Percentiles rank a stretch among this genome's conserved stretches.
Evolutionary conservation across 208 protist genomes (phyloP).

Genomic region (Leishmania braziliensis): DNA sequence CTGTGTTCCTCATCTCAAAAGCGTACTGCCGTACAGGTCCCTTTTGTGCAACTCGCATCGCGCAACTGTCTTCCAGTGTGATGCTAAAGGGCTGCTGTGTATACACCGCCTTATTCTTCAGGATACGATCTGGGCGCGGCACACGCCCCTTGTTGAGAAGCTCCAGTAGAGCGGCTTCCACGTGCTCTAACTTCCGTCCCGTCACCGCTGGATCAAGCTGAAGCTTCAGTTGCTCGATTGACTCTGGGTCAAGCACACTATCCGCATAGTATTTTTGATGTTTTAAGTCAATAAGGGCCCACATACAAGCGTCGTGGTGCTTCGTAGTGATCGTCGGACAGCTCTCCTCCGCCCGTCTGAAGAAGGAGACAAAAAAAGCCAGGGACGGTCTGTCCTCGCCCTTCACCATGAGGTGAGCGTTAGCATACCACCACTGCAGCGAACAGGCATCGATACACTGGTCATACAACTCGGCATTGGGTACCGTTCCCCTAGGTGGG

Average conservation of each 20-base stretch:
- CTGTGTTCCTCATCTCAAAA: conserved; percentile 32
- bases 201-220: conserved; percentile 27
- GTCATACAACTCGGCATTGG: conserved; percentile 33
- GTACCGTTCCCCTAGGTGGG: conserved; percentile 23
- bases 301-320: conserved; percentile 51
- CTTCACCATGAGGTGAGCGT: conserved; percentile 36
- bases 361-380: conserved; percentile 62
- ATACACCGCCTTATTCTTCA: conserved; percentile 28
- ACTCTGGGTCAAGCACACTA: conserved; percentile 40
- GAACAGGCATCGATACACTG: conserved; percentile 15
- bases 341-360: conserved; percentile 38
- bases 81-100: conserved; percentile 34
- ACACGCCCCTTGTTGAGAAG: conserved; percentile 37
- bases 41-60: conserved; percentile 19
- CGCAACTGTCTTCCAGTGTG: conserved; percentile 37
- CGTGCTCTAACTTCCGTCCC: conserved; percentile 14
- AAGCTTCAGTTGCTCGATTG: conserved; percentile 29
- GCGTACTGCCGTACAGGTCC: conserved; percentile 28
- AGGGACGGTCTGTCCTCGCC: conserved; percentile 28
- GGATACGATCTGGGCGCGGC: conserved; percentile 41
- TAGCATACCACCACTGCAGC: conserved; percentile 68
- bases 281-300: conserved; percentile 53
- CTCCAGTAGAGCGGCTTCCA: conserved; percentile 36
- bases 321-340: conserved; percentile 9
- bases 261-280: conserved; percentile 56